Conservation (phyloP, 148 eudicot genomes). For the Beta vulgaris region DNA sequence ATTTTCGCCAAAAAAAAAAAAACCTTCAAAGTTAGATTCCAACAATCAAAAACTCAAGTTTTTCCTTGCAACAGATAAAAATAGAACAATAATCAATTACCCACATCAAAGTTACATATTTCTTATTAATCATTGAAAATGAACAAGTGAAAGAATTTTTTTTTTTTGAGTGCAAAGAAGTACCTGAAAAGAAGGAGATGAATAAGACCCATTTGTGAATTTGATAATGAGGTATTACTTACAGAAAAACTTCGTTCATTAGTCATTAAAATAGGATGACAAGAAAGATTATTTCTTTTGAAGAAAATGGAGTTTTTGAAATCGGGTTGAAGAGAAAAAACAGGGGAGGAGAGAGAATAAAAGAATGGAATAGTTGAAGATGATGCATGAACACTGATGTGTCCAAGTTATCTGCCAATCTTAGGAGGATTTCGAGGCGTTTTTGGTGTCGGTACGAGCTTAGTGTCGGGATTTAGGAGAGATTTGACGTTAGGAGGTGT, state of each 20-base stretch:
- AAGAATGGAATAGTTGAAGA: background rate
- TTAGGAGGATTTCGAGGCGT: too few relatives aligned
- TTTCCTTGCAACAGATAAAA: too few relatives aligned
- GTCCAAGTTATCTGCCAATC: too few relatives aligned
- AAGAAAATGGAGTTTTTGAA: conserved; percentile 19
- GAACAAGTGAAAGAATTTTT: background rate
- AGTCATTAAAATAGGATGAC: conserved; percentile 1
- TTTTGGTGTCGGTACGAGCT: too few relatives aligned
- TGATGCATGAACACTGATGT: conserved; percentile 4
- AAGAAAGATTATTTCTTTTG: background rate
- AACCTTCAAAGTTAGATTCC: too few relatives aligned
- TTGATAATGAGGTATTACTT: conserved; percentile 15
- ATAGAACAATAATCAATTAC: too few relatives aligned
- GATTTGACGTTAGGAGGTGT: too few relatives aligned
- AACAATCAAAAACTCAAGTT: too few relatives aligned
- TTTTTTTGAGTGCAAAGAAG: background rate
- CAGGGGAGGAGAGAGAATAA: background rate
- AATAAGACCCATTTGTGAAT: conserved; percentile 11
- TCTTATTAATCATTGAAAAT: background rate
- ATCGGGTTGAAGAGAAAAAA: conserved; percentile 1
- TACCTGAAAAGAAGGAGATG: conserved; percentile 26
- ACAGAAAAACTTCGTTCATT: conserved; percentile 29
- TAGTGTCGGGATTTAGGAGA: too few relatives aligned
- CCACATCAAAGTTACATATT: background rate
- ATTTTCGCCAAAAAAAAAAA: too few relatives aligned